Evolutionary conservation across 2,329 filamentous ascomycete species (phyloP), one percentile per base, ranked within the genome.

Genomic region (Daldinia sp.): DNA sequence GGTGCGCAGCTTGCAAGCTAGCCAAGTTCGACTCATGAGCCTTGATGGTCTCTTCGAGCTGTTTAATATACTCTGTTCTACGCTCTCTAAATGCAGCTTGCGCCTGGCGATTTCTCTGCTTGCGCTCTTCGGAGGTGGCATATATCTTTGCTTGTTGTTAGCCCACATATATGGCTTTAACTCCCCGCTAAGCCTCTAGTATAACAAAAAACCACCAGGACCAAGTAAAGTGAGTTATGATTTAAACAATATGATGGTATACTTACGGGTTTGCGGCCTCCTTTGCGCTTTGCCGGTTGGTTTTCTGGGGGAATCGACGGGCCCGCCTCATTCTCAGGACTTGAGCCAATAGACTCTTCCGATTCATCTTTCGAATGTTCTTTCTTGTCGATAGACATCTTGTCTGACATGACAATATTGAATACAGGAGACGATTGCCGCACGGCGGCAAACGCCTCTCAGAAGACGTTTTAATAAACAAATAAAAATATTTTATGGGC

Each of bases 31-130:
- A 93, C 82, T 99, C 96, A 85, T 98, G 95, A 74, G 96, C 93
- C 78, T 96, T 95, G 81, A 99, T 98, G 63, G 94, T 97, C 75
- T 95, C 93, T 83, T 99, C 96, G 28, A 99, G 88, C 81, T 99
- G 96, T 84, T 98, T 98, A 84, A 99, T 99, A 81, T 99, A 99
- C 84, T 99, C 96, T 62, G 95, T 98, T 66, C 96, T 91, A 73
- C 96, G 92, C 83, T 99, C 96, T 74, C 96, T 91, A 78, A 99
- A 99, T 65, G 96, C 96, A 62, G 96, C 96, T 82, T 99, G 96
- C 54, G 96, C 96, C 84, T 98, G 96, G 75, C 96, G 87, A 79
- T 99, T 99, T 73, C 96, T 90, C 83, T 98, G 96, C 84, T 99
- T 98, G 77, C 96, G 91, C 82, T 99, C 96, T 81, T 99, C 96